These are phyloP conservation scores for Aspergillus sp. DNA, from an alignment of 2,329 filamentous ascomycete genomes.

Conservation along the genomic window DNA sequence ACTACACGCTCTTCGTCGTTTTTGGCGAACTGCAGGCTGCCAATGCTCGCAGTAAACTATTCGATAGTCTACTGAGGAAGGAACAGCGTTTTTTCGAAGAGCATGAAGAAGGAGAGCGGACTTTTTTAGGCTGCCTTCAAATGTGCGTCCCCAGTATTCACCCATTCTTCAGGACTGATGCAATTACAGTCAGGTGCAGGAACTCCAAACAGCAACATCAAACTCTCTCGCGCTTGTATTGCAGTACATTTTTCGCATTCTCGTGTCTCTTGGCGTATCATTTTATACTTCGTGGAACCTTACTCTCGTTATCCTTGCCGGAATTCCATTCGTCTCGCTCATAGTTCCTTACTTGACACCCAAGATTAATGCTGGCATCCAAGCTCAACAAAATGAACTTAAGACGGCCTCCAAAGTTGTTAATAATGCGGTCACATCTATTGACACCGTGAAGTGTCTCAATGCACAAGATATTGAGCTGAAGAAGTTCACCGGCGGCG, in stretches of 20 bases:
- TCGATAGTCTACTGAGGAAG: conserved; percentile 67
- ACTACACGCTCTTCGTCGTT: conserved; percentile 69
- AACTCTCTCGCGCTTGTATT: conserved; percentile 73
- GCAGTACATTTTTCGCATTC: conserved; percentile 62
- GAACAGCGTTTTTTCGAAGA: conserved; percentile 82
- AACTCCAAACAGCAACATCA: conserved; percentile 77
- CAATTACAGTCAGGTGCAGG: conserved; percentile 67
- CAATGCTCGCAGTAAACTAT: conserved; percentile 63
- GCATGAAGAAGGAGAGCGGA: conserved; percentile 67
- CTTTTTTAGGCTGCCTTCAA: conserved; percentile 70
- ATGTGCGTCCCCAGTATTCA: conserved; percentile 54
- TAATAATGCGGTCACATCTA: conserved; percentile 67
- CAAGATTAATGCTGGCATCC: conserved; percentile 65
- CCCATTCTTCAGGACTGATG: background rate
- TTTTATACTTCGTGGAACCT: conserved; percentile 81
- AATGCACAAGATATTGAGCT: conserved; percentile 72
- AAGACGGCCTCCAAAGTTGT: conserved; percentile 69
- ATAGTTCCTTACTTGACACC: conserved; percentile 61
- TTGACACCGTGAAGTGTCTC: conserved; percentile 84
- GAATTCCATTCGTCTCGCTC: conserved; percentile 65
- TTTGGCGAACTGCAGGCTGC: conserved; percentile 81
- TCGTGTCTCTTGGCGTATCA: conserved; percentile 68
- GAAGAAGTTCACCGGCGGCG: conserved; percentile 60
- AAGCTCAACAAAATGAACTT: conserved; percentile 66
- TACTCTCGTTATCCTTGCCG: conserved; percentile 74